Conservation (phyloP, 2,329 filamentous ascomycete genomes). For the Pseudogymnoascus sp. region DNA sequence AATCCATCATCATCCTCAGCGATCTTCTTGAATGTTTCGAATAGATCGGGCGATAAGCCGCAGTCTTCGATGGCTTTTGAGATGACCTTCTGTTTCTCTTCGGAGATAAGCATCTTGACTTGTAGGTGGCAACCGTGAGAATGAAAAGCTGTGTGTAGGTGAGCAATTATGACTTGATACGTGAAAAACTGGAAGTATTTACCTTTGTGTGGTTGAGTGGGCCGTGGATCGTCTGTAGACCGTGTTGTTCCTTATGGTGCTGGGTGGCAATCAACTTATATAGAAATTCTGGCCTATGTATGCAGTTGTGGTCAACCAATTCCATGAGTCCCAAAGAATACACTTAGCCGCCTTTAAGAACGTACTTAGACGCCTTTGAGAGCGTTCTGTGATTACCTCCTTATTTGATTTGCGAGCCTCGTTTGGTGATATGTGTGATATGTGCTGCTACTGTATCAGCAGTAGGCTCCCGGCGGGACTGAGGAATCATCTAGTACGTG, state of each 20-base stretch:
- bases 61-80: background rate
- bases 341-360: too few relatives aligned
- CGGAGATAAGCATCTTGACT: background rate
- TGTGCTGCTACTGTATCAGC: background rate
- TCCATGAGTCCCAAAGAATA: too few relatives aligned
- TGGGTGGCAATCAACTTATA: background rate
- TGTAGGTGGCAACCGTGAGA: background rate
- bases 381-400: too few relatives aligned
- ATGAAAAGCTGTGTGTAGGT: background rate
- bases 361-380: background rate
- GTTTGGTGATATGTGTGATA: background rate
- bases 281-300: background rate
- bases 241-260: background rate
- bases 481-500: background rate
- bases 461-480: background rate
- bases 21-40: too few relatives aligned
- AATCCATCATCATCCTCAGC: too few relatives aligned
- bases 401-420: background rate
- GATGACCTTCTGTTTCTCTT: background rate
- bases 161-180: background rate
- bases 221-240: background rate
- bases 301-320: background rate
- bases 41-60: too few relatives aligned
- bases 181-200: background rate
- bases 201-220: background rate